phyloP scores from a whole-genome alignment of 768 basidiomycete genomes.

The Kwoniella pini region DNA sequence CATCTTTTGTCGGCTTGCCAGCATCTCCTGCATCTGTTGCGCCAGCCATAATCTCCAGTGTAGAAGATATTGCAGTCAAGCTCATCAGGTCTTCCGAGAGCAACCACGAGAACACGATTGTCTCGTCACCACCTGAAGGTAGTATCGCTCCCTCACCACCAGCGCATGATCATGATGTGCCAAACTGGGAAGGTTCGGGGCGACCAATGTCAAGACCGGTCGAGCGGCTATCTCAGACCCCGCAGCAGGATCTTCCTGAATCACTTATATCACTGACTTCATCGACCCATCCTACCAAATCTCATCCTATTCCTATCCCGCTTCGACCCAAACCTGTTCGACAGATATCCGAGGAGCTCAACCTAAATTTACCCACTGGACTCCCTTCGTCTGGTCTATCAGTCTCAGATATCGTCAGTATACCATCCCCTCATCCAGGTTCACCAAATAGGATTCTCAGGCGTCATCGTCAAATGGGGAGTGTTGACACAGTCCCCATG shows the following conservation, averaged over 20 bases:
- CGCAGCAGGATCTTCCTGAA: background rate
- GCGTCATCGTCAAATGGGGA: conserved; percentile 27
- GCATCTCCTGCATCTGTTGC: too few species aligned
- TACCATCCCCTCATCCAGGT: conserved; percentile 30
- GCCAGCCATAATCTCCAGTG: too few species aligned
- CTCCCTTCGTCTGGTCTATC: conserved; percentile 42
- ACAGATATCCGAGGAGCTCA: conserved; percentile 8
- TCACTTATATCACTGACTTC: conserved; percentile 3
- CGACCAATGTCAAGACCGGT: background rate
- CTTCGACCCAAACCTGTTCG: conserved; percentile 7
- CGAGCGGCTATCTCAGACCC: background rate
- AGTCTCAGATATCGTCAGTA: conserved; percentile 36
- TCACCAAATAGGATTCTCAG: conserved; percentile 30
- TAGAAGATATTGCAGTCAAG: too few species aligned
- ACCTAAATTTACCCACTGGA: conserved; percentile 22
- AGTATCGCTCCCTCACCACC: too few species aligned
- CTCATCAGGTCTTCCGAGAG: too few species aligned
- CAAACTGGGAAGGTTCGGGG: background rate
- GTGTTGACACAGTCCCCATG: conserved; percentile 27
- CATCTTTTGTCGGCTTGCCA: background rate
- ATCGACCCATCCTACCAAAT: background rate
- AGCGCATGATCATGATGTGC: too few species aligned
- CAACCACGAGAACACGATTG: too few species aligned
- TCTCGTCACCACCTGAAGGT: too few species aligned
- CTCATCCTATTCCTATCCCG: conserved; percentile 7